A percentile compares a stretch with the other conserved stretches of the same genome.
Conservation (phyloP, 352 stramenopile genomes). For the Phytopythium oedochilum region DNA sequence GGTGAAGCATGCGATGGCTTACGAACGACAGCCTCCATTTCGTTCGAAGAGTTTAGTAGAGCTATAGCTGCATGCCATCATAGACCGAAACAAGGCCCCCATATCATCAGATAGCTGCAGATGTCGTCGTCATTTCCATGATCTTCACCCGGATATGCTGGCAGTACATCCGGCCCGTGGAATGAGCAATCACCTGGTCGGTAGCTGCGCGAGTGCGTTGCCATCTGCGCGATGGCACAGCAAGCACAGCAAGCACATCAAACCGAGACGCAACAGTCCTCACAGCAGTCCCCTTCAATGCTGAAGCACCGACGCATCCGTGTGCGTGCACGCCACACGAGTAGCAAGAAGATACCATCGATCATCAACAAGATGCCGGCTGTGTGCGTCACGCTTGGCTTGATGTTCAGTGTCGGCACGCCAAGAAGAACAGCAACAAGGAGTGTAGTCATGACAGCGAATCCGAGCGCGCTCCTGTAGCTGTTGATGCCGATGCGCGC, state of each 20-base stretch:
- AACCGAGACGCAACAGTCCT: background rate
- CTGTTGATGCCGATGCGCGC: conserved; percentile 20
- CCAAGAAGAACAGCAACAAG: conserved; percentile 24
- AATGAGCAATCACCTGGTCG: conserved; percentile 24
- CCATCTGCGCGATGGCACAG: conserved; percentile 33
- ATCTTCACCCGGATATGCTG: conserved; percentile 8
- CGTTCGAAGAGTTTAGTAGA: too few species aligned
- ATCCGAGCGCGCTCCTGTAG: conserved; percentile 16
- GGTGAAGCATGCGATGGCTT: too few species aligned
- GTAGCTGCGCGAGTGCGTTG: conserved; percentile 33
- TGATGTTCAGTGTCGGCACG: conserved; percentile 4
- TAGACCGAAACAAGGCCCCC: too few species aligned
- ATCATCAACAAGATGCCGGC: conserved; percentile 15
- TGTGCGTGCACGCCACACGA: background rate
- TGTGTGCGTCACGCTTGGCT: conserved; percentile 3
- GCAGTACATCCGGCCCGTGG: conserved; percentile 13
- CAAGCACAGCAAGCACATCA: conserved; percentile 26
- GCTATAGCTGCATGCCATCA: too few species aligned
- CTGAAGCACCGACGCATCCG: conserved; percentile 1
- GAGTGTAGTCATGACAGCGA: conserved; percentile 22
- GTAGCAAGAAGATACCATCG: background rate
- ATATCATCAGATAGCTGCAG: too few species aligned
- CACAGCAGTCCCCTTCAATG: conserved; percentile 2
- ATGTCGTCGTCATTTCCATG: too few species aligned
- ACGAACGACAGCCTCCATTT: too few species aligned